Percentiles rank a stretch among this genome's conserved stretches.
phyloP scores from a whole-genome alignment of 2,329 filamentous ascomycete species.

The Alternaria solani region DNA sequence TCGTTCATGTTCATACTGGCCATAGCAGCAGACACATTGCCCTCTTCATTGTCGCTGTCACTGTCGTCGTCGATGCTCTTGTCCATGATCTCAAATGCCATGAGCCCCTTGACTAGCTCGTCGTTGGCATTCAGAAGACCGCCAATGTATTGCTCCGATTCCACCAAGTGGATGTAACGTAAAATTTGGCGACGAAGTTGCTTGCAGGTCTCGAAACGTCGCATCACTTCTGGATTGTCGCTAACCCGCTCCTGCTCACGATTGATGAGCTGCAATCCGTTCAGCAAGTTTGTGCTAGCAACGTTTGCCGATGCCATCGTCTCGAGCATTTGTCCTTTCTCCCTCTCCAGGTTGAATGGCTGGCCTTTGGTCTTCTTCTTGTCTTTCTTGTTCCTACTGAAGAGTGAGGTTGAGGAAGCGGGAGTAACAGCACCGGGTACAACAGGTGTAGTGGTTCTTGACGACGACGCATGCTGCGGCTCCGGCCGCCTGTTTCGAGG shows the following conservation, averaged over 20 bases:
- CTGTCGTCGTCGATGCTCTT: conserved; percentile 79
- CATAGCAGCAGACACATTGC: conserved; percentile 44
- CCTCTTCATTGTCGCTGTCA: conserved; percentile 64
- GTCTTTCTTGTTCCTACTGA: conserved; percentile 61
- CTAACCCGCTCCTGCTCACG: conserved; percentile 88
- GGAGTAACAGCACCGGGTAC: conserved; percentile 37
- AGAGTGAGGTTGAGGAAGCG: conserved; percentile 61
- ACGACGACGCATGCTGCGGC: conserved; percentile 40
- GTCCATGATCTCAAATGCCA: conserved; percentile 94
- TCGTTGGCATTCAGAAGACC: conserved; percentile 93
- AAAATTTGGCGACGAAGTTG: conserved; percentile 82
- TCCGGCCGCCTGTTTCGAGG: conserved; percentile 33
- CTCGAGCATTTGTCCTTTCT: conserved; percentile 85
- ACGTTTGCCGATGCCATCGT: conserved; percentile 91
- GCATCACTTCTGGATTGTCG: conserved; percentile 77
- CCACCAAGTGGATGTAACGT: conserved; percentile 90
- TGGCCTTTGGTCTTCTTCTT: conserved; percentile 65
- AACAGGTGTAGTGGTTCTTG: conserved; percentile 38
- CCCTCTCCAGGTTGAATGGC: conserved; percentile 83
- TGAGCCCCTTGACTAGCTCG: conserved; percentile 89
- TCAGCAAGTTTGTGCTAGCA: conserved; percentile 87
- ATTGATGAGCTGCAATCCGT: conserved; percentile 88
- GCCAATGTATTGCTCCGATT: conserved; percentile 89
- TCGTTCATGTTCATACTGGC: conserved; percentile 56
- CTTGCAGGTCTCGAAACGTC: conserved; percentile 87